Evolutionary conservation across 768 basidiomycete species (phyloP), one percentile per base, ranked within the genome.

Genomic region (Trametes punicea): DNA sequence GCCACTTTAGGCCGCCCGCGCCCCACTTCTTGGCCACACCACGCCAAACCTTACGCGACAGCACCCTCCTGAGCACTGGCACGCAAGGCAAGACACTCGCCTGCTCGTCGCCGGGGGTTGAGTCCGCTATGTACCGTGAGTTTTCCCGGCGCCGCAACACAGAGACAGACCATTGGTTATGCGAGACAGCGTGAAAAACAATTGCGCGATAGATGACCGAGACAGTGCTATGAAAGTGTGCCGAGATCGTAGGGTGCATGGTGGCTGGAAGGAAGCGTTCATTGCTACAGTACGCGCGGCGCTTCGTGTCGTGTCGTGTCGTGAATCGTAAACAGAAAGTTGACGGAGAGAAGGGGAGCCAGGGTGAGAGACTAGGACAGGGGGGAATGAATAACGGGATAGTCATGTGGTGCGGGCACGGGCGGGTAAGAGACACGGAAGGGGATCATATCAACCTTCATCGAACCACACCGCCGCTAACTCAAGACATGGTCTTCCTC

Each of bases 401-500:
- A 49, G 57, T 57, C 51, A 52, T 58, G 57, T 58, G 57, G 31
- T 34, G 38, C 26, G 51, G 39, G 56, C 49, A 56, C 47, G 41
- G 31, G 46, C 16, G 40, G 20, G 30, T 8, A n/a, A 18, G 39
- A 47, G 21, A 23, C 36, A 49, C 48, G 38, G 55, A 25, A 39
- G 21, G 21, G 23, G 4, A 11, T 20, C 39, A 40, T 36, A 40
- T 33, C 46, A 46, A 6, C 30, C 38, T n/a, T 21, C 38, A 15
- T 41, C 39, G 23, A 16, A 36, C 31, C 23, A 41, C 27, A 46
- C 49, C n/a, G n/a, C n/a, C n/a, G n/a, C n/a, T n/a, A n/a, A 34
- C 51, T 68, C 58, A 69, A 57, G 73, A 61, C 64, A 77, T 76
- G 67, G 74, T 75, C 68, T 76, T 80, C 71, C 80, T 83, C 63